Percentiles rank a stretch among this genome's conserved stretches.
Evolutionary conservation across 2,329 filamentous ascomycete genomes (phyloP).

Genomic region (Nakataea oryzae): DNA sequence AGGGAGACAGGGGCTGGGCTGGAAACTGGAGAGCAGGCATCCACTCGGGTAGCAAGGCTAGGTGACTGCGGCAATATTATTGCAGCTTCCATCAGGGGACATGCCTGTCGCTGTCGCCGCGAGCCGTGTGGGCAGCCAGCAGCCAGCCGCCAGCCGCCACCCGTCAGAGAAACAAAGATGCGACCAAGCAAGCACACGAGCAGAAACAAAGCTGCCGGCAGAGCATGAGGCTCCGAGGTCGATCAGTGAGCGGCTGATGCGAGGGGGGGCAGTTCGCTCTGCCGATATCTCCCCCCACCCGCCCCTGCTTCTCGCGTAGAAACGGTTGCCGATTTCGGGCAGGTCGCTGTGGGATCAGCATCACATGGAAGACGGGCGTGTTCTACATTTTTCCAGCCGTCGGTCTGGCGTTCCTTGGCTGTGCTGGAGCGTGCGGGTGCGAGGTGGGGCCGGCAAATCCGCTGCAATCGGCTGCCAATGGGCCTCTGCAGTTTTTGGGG

Average conservation of each 20-base stretch:
- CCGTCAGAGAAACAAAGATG: too few relatives aligned
- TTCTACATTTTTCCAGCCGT: not conserved
- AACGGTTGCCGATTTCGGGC: not conserved
- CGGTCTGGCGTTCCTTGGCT: too few relatives aligned
- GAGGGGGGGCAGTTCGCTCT: too few relatives aligned
- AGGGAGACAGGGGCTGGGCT: too few relatives aligned
- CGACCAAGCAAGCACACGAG: too few relatives aligned
- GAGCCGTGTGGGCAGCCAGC: not conserved
- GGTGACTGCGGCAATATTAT: not conserved
- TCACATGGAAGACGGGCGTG: not conserved
- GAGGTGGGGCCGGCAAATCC: not conserved
- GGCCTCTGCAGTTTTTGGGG: too few relatives aligned
- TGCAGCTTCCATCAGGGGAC: not conserved
- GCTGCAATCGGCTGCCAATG: not conserved
- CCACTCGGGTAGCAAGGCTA: not conserved
- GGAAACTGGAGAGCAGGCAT: not conserved
- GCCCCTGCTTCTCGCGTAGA: not conserved
- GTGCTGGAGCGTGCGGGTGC: too few relatives aligned
- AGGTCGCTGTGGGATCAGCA: not conserved
- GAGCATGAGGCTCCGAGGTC: too few relatives aligned
- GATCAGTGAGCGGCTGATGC: too few relatives aligned
- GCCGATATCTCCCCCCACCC: too few relatives aligned
- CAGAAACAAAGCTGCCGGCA: not conserved
- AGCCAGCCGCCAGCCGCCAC: not conserved
- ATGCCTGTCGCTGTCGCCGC: not conserved